Evolutionary conservation across 2,329 filamentous ascomycete genomes (phyloP).

Genomic region (Fusarium falciforme): DNA sequence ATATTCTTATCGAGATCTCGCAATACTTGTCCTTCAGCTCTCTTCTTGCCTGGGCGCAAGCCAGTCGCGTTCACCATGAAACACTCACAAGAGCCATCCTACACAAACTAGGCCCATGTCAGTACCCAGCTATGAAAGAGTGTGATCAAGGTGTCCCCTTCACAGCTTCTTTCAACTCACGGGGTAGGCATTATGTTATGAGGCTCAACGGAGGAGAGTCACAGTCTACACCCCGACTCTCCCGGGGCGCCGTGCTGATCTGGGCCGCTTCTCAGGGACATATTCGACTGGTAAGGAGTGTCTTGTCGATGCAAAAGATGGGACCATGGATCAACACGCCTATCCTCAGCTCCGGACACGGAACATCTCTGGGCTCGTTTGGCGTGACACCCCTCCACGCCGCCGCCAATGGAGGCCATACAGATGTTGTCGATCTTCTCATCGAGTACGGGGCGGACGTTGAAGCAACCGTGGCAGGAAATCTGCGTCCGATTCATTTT

Average conservation of each 20-base stretch:
- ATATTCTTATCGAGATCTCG: conserved; percentile 13
- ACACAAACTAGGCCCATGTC: background rate
- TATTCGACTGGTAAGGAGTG: background rate
- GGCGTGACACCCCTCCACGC: conserved; percentile 18
- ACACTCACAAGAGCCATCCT: background rate
- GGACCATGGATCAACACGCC: conserved; percentile 11
- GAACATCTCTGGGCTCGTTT: background rate
- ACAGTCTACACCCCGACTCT: background rate
- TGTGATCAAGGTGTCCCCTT: background rate
- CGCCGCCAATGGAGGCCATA: conserved; percentile 10
- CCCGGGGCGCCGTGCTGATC: background rate
- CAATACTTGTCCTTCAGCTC: conserved; percentile 5
- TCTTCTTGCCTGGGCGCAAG: conserved; percentile 2
- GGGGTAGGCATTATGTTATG: too few species aligned
- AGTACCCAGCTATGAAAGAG: background rate
- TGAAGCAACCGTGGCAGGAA: background rate
- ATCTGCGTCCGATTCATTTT: conserved; percentile 14
- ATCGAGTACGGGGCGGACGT: background rate
- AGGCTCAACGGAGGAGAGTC: background rate
- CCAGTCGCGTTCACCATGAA: background rate
- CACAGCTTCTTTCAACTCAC: too few species aligned
- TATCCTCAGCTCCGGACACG: conserved; percentile 1
- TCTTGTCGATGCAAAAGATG: background rate
- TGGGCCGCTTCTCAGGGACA: conserved; percentile 13
- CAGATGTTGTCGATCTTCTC: background rate